Conservation (phyloP, 139 green algal genomes). For the Trebouxia sp. region DNA sequence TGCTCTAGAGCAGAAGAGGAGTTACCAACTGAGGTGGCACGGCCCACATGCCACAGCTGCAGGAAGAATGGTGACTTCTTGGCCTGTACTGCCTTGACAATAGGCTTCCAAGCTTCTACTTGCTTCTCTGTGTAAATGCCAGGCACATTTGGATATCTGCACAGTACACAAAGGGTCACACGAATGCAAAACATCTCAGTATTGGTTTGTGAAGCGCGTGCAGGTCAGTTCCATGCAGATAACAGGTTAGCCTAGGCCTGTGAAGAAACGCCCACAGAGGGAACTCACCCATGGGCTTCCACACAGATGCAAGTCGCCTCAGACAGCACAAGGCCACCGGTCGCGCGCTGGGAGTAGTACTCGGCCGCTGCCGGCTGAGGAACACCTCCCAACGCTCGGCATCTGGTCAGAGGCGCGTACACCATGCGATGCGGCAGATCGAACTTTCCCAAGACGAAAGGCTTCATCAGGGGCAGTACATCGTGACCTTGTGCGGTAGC, state of each 20-base stretch:
- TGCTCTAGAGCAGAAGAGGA: no score
- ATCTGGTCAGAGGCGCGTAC: conserved; percentile 76
- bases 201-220: not conserved
- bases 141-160: conserved; percentile 64
- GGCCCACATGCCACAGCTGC: conserved; percentile 81
- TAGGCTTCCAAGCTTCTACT: conserved; percentile 83
- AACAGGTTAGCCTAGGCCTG: not conserved
- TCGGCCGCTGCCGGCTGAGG: conserved; percentile 27
- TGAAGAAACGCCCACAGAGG: not conserved
- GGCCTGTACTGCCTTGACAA: conserved; percentile 71
- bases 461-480: not conserved
- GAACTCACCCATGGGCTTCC: conserved; percentile 50
- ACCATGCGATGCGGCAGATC: conserved; percentile 55
- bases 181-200: not conserved
- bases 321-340: conserved; percentile 67
- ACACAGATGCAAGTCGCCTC: conserved; percentile 63
- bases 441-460: conserved; percentile 11
- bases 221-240: not conserved
- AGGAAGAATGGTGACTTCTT: conserved; percentile 76
- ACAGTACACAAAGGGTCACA: not conserved
- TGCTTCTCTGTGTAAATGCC: conserved; percentile 81
- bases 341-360: conserved; percentile 69
- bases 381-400: conserved; percentile 56
- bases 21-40: conserved; percentile 38
- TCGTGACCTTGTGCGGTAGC: not conserved